These are phyloP conservation scores for Truncatella angustata DNA, from an alignment of 2,329 filamentous ascomycete genomes.

Conservation along the genomic window DNA sequence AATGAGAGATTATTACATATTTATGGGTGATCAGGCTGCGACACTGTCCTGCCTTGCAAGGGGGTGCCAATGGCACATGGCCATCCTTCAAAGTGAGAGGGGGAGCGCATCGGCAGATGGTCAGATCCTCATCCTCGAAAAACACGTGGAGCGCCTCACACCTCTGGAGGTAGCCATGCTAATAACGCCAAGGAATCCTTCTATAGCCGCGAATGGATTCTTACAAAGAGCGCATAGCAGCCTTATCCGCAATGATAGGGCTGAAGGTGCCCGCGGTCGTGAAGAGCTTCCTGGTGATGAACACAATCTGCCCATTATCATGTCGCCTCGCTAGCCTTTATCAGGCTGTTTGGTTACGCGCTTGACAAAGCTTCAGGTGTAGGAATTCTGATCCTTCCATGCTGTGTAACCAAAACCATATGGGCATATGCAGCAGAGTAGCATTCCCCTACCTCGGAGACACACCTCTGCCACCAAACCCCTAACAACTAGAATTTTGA, in stretches of 20 bases:
- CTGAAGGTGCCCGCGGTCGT: constrained; percentile 3
- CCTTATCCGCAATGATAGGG: constrained; percentile 5
- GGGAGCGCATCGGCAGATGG: constrained; percentile 2
- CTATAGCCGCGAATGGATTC: not conserved
- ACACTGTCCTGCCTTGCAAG: not conserved
- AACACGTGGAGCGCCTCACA: not conserved
- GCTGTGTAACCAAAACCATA: constrained; percentile 2
- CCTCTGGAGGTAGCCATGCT: constrained; percentile 5
- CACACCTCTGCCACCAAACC: not conserved
- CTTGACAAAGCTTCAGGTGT: not conserved
- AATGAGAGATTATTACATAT: not conserved
- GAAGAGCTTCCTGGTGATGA: not conserved
- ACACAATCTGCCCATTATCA: too few relatives aligned
- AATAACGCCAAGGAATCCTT: not conserved
- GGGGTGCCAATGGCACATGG: not conserved
- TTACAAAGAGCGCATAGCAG: not conserved
- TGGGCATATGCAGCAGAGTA: constrained; percentile 4
- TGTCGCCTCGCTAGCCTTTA: too few relatives aligned
- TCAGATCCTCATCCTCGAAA: constrained; percentile 2
- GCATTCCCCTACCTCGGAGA: not conserved
- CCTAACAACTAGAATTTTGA: too few relatives aligned
- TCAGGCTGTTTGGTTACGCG: not conserved
- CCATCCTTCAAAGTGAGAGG: not conserved
- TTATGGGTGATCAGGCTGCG: not conserved
- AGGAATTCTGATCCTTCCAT: not conserved